These are phyloP conservation scores for Grigorovia transvaalensis DNA, from an alignment of 805 yeast species.

Conservation along the genomic window DNA sequence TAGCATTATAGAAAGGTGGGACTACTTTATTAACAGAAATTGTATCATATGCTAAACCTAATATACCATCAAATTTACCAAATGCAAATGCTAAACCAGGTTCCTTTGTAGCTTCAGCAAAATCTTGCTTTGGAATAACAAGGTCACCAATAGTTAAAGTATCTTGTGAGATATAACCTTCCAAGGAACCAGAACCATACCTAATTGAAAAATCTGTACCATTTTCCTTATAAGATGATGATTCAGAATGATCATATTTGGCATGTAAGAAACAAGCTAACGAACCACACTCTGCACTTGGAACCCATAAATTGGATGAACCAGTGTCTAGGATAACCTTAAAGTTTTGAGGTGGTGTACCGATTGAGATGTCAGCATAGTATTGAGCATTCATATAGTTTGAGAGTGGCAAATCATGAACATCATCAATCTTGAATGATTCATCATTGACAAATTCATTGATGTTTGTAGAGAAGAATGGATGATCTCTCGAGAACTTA, in stretches of 20 bases:
- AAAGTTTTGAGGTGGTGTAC: slow-evolving; percentile 89
- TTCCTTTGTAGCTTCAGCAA: slow-evolving; percentile 95
- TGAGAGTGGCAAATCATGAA: slow-evolving; percentile 74
- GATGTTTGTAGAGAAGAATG: slow-evolving; percentile 7
- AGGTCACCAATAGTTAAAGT: slow-evolving; percentile 64
- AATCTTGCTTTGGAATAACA: slow-evolving; percentile 77
- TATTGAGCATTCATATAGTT: slow-evolving; percentile 95
- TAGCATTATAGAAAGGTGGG: slow-evolving; percentile 90
- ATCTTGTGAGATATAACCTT: slow-evolving; percentile 88
- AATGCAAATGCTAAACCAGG: slow-evolving; percentile 98
- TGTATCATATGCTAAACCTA: slow-evolving; percentile 89
- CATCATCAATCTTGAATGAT: slow-evolving; percentile 21
- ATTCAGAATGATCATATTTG: slow-evolving; percentile 75
- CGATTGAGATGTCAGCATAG: slow-evolving; percentile 80
- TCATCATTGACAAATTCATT: slow-evolving; percentile 7
- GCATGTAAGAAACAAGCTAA: slow-evolving; percentile 91
- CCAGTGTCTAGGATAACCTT: slow-evolving; percentile 96
- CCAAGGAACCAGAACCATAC: slow-evolving; percentile 89
- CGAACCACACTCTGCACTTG: slow-evolving; percentile 77
- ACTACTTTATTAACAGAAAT: slow-evolving; percentile 82
- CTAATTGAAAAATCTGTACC: slow-evolving; percentile 78
- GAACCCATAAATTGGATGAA: slow-evolving; percentile 95
- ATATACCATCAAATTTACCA: slow-evolving; percentile 96
- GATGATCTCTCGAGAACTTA: slow-evolving; percentile 20
- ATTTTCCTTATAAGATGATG: slow-evolving; percentile 78